Evolutionary conservation across 805 yeast genomes (phyloP).

Genomic region (Starmerella stigmatis): DNA sequence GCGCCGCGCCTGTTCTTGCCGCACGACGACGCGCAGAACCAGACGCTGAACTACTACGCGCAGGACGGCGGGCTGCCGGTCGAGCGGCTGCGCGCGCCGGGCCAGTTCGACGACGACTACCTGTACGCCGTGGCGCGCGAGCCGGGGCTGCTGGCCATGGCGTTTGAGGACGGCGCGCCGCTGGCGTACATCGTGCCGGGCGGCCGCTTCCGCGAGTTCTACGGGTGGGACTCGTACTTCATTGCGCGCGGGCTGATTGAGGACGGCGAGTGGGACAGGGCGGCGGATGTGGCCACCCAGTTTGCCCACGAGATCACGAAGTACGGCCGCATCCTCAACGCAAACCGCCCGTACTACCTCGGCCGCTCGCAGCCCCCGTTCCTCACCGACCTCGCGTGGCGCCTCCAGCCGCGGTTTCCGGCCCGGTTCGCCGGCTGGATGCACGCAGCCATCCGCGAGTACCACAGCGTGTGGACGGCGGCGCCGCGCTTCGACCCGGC

Average conservation of each 20-base stretch:
- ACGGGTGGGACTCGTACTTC: constrained; percentile 98
- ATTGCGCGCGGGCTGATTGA: constrained; percentile 70
- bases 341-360: constrained; percentile 82
- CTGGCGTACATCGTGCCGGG: constrained; percentile 94
- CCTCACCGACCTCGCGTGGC: constrained; percentile 79
- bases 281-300: constrained; percentile 84
- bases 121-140: constrained; percentile 62
- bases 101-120: constrained; percentile 58
- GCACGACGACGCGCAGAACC: background rate
- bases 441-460: constrained; percentile 77
- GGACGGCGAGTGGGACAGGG: constrained; percentile 55
- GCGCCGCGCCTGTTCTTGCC: constrained; percentile 13
- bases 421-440: constrained; percentile 55
- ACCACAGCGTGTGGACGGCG: constrained; percentile 66
- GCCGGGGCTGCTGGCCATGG: constrained; percentile 82
- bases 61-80: constrained; percentile 42
- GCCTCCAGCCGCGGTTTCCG: constrained; percentile 43
- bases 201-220: constrained; percentile 89
- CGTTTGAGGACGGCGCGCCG: constrained; percentile 48
- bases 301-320: constrained; percentile 81
- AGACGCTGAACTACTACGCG: constrained; percentile 8
- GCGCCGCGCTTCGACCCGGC: constrained; percentile 59
- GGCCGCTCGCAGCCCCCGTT: constrained; percentile 96
- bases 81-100: constrained; percentile 54
- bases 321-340: constrained; percentile 88